phyloP scores from a whole-genome alignment of 208 protist species.

The Endotrypanum monterogeii region DNA sequence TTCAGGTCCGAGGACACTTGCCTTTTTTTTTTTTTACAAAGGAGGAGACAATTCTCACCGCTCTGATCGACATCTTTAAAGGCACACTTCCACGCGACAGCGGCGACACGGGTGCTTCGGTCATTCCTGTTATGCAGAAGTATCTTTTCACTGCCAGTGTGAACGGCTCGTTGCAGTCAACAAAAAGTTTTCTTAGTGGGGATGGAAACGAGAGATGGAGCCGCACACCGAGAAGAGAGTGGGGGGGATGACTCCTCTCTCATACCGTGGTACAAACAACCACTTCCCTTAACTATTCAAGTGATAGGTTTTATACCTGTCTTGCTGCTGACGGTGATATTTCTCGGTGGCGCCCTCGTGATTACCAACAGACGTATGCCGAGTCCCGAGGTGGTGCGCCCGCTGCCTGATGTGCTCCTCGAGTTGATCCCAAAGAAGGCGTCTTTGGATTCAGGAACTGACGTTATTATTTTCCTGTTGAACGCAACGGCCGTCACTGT shows the following conservation, averaged over 20 bases:
- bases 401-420: conserved; percentile 76
- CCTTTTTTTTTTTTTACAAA: too few relatives aligned
- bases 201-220: background rate
- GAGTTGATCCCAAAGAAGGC: conserved; percentile 61
- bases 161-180: too few relatives aligned
- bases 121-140: too few relatives aligned
- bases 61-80: too few relatives aligned
- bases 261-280: conserved; percentile 43
- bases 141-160: too few relatives aligned
- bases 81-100: too few relatives aligned
- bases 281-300: conserved; percentile 73
- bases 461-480: conserved; percentile 63
- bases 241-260: conserved; percentile 3
- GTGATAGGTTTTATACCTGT: conserved; percentile 58
- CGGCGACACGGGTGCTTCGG: background rate
- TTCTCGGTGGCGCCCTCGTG: conserved; percentile 61
- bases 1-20: too few relatives aligned
- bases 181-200: too few relatives aligned
- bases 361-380: conserved; percentile 85
- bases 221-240: background rate
- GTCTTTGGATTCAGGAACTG: conserved; percentile 43
- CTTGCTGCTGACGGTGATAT: conserved; percentile 53
- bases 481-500: conserved; percentile 45
- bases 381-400: conserved; percentile 48
- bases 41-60: too few relatives aligned